Percentiles rank a stretch among this genome's conserved stretches.
Conservation (phyloP, 768 basidiomycete genomes). For the Kwoniella sp. region DNA sequence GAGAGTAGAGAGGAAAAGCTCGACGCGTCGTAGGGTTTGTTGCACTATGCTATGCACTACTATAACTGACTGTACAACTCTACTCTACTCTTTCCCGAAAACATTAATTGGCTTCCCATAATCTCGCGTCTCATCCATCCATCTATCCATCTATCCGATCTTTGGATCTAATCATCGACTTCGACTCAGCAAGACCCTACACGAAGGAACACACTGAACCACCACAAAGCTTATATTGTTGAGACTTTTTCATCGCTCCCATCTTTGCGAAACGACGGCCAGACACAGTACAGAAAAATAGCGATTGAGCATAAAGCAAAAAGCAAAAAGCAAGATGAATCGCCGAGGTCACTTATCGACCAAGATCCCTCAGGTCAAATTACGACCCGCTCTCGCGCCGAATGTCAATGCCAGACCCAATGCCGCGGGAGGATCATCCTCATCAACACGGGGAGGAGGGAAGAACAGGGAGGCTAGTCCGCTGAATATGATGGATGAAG, state of each 20-base stretch:
- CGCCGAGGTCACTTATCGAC: slow-evolving; percentile 54
- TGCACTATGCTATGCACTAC: too few species aligned
- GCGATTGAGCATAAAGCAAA: too few species aligned
- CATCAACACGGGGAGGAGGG: neutral
- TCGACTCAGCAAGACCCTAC: too few species aligned
- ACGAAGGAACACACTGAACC: too few species aligned
- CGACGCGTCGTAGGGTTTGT: slow-evolving; percentile 10
- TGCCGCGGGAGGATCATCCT: slow-evolving; percentile 8
- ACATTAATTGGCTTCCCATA: neutral
- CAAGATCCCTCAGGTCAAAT: slow-evolving; percentile 57
- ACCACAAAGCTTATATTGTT: too few species aligned
- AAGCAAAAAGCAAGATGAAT: slow-evolving; percentile 39
- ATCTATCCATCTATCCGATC: too few species aligned
- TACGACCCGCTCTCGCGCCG: slow-evolving; percentile 50
- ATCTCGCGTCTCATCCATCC: neutral
- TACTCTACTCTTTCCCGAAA: neutral
- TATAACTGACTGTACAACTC: neutral
- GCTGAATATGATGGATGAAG: slow-evolving; percentile 44
- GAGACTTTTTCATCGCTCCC: too few species aligned
- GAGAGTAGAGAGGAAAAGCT: neutral
- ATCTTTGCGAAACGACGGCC: too few species aligned
- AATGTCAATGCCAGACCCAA: too few species aligned
- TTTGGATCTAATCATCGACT: too few species aligned
- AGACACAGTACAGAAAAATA: too few species aligned
- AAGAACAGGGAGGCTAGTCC: slow-evolving; percentile 25